Base-by-base conservation (phyloP, 2,329 filamentous ascomycete species). In the Gaeumannomyces sp. region DNA sequence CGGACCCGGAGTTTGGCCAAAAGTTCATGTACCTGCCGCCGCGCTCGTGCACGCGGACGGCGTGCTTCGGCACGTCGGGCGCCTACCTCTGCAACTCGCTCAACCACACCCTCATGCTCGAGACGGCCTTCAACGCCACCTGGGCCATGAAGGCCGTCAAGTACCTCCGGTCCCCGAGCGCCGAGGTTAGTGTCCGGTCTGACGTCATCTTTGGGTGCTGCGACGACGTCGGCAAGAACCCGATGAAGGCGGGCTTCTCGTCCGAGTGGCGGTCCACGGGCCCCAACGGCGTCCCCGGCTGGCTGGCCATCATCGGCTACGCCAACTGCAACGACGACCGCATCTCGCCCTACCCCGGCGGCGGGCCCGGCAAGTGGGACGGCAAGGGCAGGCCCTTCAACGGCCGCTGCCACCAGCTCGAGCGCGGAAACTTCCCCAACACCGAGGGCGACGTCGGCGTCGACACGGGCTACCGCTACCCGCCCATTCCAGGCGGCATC, bases 291-390 rank as follows among this genome's bases (percentile, higher is more conserved):
- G 45, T 53, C 7, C 45, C 45, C 1, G 45, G 45, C 22, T 53
- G 45, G 45, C 22, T n/a, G 4, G 22, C 45, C 45, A 25, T 53
- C 45, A 10, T 25, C 45, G 45, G 45, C 45, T 53, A 53, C 45
- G 45, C 45, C 45, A 53, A 53, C 45, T 53, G 45, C 45, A 25
- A 25, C 22, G 45, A 53, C 22, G 45, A 53, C 22, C 45, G 45
- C 45, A 53, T 53, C 6, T 53, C 45, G 45, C 45, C 45, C 22
- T 53, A 3, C 6, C 45, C 45, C 22, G 45, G 45, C 22, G 45
- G 45, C 45, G 45, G 45, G 45, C 45, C 45, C 45, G 45, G 45
- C 45, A 53, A 53, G 45, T 53, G 45, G 45, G 45, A 53, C 45
- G 45, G 45, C 45, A 25, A n/a, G 22, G 45, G 45, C 22, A 53